These are phyloP conservation scores for Colletotrichum godetiae DNA, from an alignment of 2,329 filamentous ascomycete species.

Conservation along the genomic window DNA sequence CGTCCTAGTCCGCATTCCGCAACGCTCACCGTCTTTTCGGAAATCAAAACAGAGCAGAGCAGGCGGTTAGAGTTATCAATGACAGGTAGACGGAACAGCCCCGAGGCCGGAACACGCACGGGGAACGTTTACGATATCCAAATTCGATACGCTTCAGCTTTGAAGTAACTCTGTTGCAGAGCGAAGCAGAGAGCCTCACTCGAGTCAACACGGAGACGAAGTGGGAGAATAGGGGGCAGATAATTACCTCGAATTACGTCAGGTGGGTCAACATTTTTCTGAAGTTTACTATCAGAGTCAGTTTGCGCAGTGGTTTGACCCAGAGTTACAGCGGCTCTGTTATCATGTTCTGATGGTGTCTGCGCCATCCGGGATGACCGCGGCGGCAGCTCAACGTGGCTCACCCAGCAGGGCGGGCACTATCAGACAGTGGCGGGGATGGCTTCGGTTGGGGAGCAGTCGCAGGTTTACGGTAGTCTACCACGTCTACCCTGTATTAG, in stretches of 20 bases:
- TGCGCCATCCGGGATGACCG: constrained; percentile 2
- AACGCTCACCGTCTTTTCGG: constrained; percentile 33
- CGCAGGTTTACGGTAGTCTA: neutral
- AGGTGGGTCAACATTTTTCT: constrained; percentile 27
- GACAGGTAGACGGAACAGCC: neutral
- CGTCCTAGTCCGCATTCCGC: neutral
- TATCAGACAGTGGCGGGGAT: constrained; percentile 20
- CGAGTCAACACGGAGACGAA: neutral
- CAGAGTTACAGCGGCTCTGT: constrained; percentile 7
- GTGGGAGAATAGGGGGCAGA: neutral
- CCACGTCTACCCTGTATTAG: too few relatives aligned
- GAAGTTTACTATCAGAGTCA: neutral
- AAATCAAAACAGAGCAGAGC: neutral
- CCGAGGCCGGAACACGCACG: neutral
- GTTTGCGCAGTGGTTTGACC: constrained; percentile 1
- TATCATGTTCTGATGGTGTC: neutral
- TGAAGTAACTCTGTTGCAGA: too few relatives aligned
- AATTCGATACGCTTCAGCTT: neutral
- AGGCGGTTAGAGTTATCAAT: neutral
- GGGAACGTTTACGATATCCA: neutral
- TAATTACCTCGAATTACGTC: constrained; percentile 31
- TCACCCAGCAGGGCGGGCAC: neutral
- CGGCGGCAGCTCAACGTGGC: neutral
- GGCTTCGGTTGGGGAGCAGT: constrained; percentile 1
- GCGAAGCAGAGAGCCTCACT: neutral